Evolutionary conservation across 2,329 filamentous ascomycete species (phyloP).

Genomic region (Ceratocystis cacaofunesta): DNA sequence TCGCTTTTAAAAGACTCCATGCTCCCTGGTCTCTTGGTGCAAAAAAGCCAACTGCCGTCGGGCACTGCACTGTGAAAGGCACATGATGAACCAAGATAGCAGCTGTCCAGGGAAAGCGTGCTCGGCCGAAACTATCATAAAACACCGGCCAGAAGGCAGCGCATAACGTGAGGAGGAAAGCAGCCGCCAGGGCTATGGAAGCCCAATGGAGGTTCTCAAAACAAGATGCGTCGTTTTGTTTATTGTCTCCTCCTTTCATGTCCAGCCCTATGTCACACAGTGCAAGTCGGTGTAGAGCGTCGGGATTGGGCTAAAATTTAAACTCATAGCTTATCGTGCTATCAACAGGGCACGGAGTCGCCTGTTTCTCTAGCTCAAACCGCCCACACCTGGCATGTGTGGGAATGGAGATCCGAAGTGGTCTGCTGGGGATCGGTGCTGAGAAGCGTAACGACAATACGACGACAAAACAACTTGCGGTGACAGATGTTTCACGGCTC

Average conservation of each 20-base stretch:
- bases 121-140: not conserved
- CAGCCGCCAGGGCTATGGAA: not conserved
- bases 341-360: constrained; percentile 2
- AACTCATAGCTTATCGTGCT: not conserved
- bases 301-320: not conserved
- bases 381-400: not conserved
- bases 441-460: not conserved
- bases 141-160: not conserved
- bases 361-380: constrained; percentile 4
- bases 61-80: not conserved
- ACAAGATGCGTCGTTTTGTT: no score
- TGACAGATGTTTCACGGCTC: not conserved
- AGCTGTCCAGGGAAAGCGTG: not conserved
- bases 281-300: not conserved
- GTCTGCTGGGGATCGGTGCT: not conserved
- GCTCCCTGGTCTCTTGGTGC: not conserved
- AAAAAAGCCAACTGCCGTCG: not conserved
- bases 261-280: not conserved
- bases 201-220: not conserved
- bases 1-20: not conserved
- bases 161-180: not conserved
- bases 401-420: not conserved
- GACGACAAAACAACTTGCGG: not conserved
- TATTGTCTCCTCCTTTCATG: not conserved
- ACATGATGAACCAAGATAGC: not conserved